A percentile compares a stretch with the other conserved stretches of the same genome.
Evolutionary conservation across 1,139 yeast genomes (phyloP).

Genomic region (Maudiozyma humilis): DNA sequence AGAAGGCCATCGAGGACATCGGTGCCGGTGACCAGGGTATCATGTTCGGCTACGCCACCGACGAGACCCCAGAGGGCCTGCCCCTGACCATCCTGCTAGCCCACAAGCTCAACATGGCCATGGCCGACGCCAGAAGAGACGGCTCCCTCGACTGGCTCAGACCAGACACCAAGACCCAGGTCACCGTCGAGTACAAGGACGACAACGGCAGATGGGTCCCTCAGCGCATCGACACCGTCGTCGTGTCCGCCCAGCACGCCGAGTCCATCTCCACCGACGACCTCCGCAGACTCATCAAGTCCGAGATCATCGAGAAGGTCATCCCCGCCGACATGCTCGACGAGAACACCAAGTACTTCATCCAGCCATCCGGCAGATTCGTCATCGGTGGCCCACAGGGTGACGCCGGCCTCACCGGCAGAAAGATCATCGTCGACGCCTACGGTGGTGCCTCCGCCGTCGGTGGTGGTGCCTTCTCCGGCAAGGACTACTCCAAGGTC

Average conservation of each 20-base stretch:
- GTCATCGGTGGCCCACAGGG: constrained; percentile 99
- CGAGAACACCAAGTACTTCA: constrained; percentile 92
- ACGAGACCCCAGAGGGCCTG: constrained; percentile 94
- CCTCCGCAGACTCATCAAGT: constrained; percentile 66
- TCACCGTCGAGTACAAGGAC: constrained; percentile 89
- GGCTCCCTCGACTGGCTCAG: constrained; percentile 94
- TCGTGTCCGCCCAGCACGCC: constrained; percentile 95
- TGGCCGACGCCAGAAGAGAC: constrained; percentile 95
- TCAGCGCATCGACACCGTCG: constrained; percentile 93
- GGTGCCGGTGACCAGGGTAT: constrained; percentile 99
- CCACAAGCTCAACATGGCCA: constrained; percentile 92
- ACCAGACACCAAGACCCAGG: constrained; percentile 99
- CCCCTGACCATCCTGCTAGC: constrained; percentile 92
- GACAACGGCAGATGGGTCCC: constrained; percentile 95
- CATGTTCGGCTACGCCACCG: constrained; percentile 99
- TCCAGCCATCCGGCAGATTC: constrained; percentile 99
- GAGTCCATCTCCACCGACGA: constrained; percentile 92
- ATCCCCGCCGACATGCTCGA: constrained; percentile 87
- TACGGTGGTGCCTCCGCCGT: constrained; percentile 99
- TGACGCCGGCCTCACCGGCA: constrained; percentile 99
- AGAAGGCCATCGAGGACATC: constrained; percentile 90
- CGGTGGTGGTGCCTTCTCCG: constrained; percentile 99
- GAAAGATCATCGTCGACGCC: constrained; percentile 98
- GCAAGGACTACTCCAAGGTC: constrained; percentile 99
- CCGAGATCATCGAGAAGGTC: constrained; percentile 82